These are phyloP conservation scores for Linnemannia hyalina DNA, from an alignment of 192 early-diverging fungal species.

Conservation along the genomic window DNA sequence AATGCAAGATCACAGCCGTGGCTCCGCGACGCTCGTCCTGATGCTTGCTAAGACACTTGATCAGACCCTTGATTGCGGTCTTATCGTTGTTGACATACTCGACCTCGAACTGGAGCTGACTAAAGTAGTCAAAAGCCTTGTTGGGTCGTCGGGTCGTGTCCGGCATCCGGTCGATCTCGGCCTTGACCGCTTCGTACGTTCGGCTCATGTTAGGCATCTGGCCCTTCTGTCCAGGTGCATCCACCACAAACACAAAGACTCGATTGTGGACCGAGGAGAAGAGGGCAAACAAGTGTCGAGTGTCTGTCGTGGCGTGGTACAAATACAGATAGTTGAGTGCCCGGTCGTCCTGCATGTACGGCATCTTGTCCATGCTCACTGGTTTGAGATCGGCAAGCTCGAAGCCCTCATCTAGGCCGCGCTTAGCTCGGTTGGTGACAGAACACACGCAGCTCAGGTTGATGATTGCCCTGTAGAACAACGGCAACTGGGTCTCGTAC, in stretches of 20 bases:
- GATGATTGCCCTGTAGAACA: slow-evolving; percentile 85
- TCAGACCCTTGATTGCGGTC: slow-evolving; percentile 69
- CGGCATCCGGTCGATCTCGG: slow-evolving; percentile 51
- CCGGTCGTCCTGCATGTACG: slow-evolving; percentile 54
- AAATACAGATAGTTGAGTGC: slow-evolving; percentile 77
- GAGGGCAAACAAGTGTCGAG: slow-evolving; percentile 78
- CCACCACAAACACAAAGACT: slow-evolving; percentile 83
- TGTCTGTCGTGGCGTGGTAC: slow-evolving; percentile 77
- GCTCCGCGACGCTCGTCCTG: slow-evolving; percentile 73
- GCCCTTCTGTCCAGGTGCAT: slow-evolving; percentile 59
- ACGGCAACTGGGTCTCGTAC: slow-evolving; percentile 92
- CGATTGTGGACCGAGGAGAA: slow-evolving; percentile 69
- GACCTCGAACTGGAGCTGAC: slow-evolving; percentile 64
- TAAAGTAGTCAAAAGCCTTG: slow-evolving; percentile 66
- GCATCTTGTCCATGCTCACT: slow-evolving; percentile 34
- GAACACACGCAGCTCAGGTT: slow-evolving; percentile 76
- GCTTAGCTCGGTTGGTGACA: slow-evolving; percentile 33
- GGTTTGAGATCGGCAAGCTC: slow-evolving; percentile 60
- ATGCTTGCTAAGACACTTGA: slow-evolving; percentile 70
- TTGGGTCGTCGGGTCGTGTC: slow-evolving; percentile 38
- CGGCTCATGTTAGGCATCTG: slow-evolving; percentile 49
- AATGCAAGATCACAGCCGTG: slow-evolving; percentile 81
- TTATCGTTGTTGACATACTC: slow-evolving; percentile 63
- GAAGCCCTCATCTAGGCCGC: slow-evolving; percentile 62
- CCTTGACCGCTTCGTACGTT: slow-evolving; percentile 73